A percentile compares a stretch with the other conserved stretches of the same genome.
Evolutionary conservation across 805 yeast genomes (phyloP).

Genomic region (Ogataea minuta): DNA sequence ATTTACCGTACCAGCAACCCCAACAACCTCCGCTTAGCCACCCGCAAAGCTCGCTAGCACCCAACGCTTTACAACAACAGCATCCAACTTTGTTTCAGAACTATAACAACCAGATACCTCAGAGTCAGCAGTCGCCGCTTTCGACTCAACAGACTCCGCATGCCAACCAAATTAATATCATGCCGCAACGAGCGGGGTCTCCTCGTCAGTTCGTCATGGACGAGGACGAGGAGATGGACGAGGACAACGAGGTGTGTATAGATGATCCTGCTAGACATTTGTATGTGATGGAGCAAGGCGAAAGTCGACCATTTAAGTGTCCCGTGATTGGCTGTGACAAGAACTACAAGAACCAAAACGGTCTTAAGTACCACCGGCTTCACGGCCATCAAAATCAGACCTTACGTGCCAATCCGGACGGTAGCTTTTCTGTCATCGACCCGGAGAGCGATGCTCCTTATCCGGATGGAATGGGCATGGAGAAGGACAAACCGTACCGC

Average conservation of each 20-base stretch:
- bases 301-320: slow-evolving; percentile 92
- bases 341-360: slow-evolving; percentile 96
- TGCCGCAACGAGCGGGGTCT: slow-evolving; percentile 16
- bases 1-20: slow-evolving; percentile 12
- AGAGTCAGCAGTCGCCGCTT: slow-evolving; percentile 21
- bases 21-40: slow-evolving; percentile 7
- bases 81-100: slow-evolving; percentile 20
- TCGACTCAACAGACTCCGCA: slow-evolving; percentile 19
- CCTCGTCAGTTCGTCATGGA: slow-evolving; percentile 37
- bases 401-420: slow-evolving; percentile 85
- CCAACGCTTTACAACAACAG: slow-evolving; percentile 15
- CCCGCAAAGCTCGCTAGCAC: slow-evolving; percentile 8
- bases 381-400: slow-evolving; percentile 98
- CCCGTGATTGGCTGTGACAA: slow-evolving; percentile 98
- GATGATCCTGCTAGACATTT: slow-evolving; percentile 96
- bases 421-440: slow-evolving; percentile 87
- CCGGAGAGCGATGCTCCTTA: slow-evolving; percentile 87
- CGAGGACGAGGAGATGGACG: slow-evolving; percentile 29
- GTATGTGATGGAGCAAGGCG: slow-evolving; percentile 88
- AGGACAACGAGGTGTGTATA: slow-evolving; percentile 57
- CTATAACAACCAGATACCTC: slow-evolving; percentile 14
- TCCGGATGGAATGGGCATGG: slow-evolving; percentile 91
- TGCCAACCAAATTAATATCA: slow-evolving; percentile 7
- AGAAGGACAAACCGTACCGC: slow-evolving; percentile 96
- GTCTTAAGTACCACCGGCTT: slow-evolving; percentile 88